Base-by-base conservation (phyloP, 768 basidiomycete species). In the Leucosporidium scottii region DNA sequence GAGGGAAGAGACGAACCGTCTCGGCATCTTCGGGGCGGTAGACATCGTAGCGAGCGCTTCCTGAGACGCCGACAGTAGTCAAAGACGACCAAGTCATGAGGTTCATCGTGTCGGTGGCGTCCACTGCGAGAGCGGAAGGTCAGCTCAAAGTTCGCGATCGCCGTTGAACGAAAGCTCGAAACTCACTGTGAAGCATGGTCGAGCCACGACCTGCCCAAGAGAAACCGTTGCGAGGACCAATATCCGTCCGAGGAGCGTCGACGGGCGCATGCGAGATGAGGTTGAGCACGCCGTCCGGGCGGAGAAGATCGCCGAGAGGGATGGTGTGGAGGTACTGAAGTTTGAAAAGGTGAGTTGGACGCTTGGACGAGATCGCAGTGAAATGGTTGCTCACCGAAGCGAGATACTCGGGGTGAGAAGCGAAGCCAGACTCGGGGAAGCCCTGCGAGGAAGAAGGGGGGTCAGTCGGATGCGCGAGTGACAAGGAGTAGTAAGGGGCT, bases 171-270 rank as follows among this genome's bases (percentile, higher is more conserved):
- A 13, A 5, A 31, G 58, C 8, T 12, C 6, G 13, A 0, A 23
- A 54, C 62, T 31, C 36, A 70, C 69, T 70, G 12, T 56, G 63
- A 0, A 71, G 44, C 44, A 56, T n/a, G 6, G 50, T 65, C 7
- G 69, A 64, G 3, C 59, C 15, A 57, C 60, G 18, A 66, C 70
- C 31, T 68, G 60, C 70, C 66, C 66, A 71, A 6, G 64, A 59
- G 27, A 50, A 34, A 8, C 9, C 34, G 7, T 27, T 25, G 10
- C 57, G 57, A 10, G 66, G 64, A 5, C 64, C 61, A 28, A 67
- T 31, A 3, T 62, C 61, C 9, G 64, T 63, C 25, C 61, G 64
- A 2, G 59, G 6, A 3, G 66, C 64, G 66, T 71, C 68, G 23
- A 23, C 18, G 8, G 70, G 70, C 5, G 70, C 48, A 61, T 71